Conservation (phyloP, 805 yeast genomes). For the Lipomyces yamanashiensis region DNA sequence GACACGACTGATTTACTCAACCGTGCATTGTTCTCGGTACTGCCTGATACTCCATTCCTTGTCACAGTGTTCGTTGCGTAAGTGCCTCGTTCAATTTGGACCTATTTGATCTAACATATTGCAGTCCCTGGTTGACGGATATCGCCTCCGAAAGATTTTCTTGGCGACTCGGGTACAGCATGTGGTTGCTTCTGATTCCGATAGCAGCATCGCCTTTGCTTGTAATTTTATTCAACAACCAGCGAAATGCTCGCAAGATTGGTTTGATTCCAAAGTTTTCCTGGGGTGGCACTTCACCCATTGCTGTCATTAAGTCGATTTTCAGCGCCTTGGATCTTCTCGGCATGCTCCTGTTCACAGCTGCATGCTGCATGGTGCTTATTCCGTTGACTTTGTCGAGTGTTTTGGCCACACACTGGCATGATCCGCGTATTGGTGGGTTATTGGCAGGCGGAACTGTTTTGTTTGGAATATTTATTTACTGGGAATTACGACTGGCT, state of each 20-base stretch:
- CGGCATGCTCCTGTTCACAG: constrained; percentile 58
- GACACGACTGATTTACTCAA: constrained; percentile 50
- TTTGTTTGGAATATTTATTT: constrained; percentile 54
- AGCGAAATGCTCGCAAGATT: constrained; percentile 29
- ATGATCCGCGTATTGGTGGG: constrained; percentile 57
- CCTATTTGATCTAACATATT: not conserved
- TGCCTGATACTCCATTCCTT: constrained; percentile 50
- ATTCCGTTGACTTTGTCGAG: constrained; percentile 73
- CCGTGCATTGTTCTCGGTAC: constrained; percentile 47
- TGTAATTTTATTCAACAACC: constrained; percentile 33
- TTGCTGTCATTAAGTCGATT: constrained; percentile 3
- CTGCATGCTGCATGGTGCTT: constrained; percentile 61
- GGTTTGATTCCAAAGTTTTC: constrained; percentile 29
- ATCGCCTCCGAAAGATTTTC: constrained; percentile 43
- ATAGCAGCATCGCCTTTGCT: constrained; percentile 43
- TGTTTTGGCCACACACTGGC: constrained; percentile 57
- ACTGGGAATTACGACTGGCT: constrained; percentile 61
- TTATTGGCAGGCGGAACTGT: constrained; percentile 64
- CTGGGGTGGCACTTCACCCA: constrained; percentile 20
- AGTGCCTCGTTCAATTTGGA: constrained; percentile 39
- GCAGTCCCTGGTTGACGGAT: constrained; percentile 39
- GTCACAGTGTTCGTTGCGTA: constrained; percentile 53
- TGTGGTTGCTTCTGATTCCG: constrained; percentile 55
- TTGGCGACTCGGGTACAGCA: constrained; percentile 62
- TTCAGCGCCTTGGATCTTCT: constrained; percentile 59